These are phyloP conservation scores for Atkinsonella hypoxylon DNA, from an alignment of 2,329 filamentous ascomycete species.

Conservation along the genomic window DNA sequence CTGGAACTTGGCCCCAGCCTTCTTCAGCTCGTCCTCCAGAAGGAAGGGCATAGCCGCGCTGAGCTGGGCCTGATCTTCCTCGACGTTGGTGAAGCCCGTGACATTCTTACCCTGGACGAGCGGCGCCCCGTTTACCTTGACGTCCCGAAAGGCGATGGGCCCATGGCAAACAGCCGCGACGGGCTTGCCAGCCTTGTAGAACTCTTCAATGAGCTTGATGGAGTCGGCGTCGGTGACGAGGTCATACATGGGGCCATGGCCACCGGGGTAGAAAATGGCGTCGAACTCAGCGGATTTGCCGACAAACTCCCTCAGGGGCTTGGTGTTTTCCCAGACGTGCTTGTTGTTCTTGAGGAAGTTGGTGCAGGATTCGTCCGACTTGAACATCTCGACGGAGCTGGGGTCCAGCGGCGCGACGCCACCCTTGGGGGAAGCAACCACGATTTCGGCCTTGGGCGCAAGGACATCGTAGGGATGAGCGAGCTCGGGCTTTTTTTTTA, in stretches of 20 bases:
- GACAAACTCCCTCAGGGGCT: slow-evolving; percentile 42
- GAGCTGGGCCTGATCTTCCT: slow-evolving; percentile 33
- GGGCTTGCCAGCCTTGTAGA: slow-evolving; percentile 47
- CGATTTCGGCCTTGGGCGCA: slow-evolving; percentile 37
- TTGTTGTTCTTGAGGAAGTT: slow-evolving; percentile 45
- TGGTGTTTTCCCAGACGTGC: slow-evolving; percentile 51
- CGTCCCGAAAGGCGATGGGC: slow-evolving; percentile 49
- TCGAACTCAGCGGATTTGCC: slow-evolving; percentile 49
- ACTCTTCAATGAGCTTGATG: slow-evolving; percentile 49
- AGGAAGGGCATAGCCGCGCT: slow-evolving; percentile 45
- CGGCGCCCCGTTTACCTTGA: slow-evolving; percentile 38
- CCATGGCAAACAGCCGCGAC: slow-evolving; percentile 60
- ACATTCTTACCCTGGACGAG: slow-evolving; percentile 44
- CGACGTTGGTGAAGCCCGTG: slow-evolving; percentile 52
- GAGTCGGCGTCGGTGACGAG: slow-evolving; percentile 45
- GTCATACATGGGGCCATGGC: slow-evolving; percentile 57
- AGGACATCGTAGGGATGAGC: slow-evolving; percentile 53
- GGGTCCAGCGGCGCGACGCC: slow-evolving; percentile 51
- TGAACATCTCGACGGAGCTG: slow-evolving; percentile 40
- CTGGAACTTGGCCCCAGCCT: slow-evolving; percentile 40
- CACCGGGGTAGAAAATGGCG: slow-evolving; percentile 46
- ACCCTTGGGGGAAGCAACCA: slow-evolving; percentile 50
- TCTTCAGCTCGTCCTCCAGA: slow-evolving; percentile 43
- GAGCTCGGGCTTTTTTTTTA: slow-evolving; percentile 38
- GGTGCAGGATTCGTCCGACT: slow-evolving; percentile 37